Base-by-base conservation (phyloP, 305 asterid genomes). In the Ajuga reptans region DNA sequence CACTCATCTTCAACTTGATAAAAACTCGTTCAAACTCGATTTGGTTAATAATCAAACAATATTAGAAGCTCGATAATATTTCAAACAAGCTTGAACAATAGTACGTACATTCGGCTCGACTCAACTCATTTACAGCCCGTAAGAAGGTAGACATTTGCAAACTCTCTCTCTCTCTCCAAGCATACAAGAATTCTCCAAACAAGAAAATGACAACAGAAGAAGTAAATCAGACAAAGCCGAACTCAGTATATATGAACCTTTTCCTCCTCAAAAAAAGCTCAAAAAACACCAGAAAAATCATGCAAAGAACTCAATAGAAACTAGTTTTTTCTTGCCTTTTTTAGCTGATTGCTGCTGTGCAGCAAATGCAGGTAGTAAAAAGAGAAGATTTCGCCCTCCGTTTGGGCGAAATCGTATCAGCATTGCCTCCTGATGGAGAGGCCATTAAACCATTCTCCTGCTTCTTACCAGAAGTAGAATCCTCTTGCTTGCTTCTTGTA, bases 351-450 rank as follows among this genome's bases (percentile, higher is more conserved):
- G 80, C 81, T 39, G 92, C 75, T 46, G 87, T 74, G 86, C 96
- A 89, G 68, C 94, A 89, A 1, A 89, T 76, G 89, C 96, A 89
- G 29, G 90, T 78, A 45, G 84, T 80, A 80, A 89, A 84, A 66
- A 89, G 75, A 7, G 90, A 87, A 45, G 94, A 73, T 56, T 80
- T 83, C 9, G 80, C 75, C 82, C 73, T 89, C 46, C 82, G 74
- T 58, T 80, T 70, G 0, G 73, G 55, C 29, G 84, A 74, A 68
- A 55, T 18, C 3, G 55, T 7, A 27, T 50, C 73, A 50, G 64
- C 47, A 34, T 42, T 71, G 24, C 82, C 79, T 45, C 64, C 66
- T 15, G 84, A 60, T 50, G 72, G 62, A 4, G 78, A 57, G 10
- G 54, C 74, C 53, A 37, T 65, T 16, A 56, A 65, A 10, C 55